phyloP scores from a whole-genome alignment of 495 filamentous ascomycete genomes.

The Aspergillus bridgeri region DNA sequence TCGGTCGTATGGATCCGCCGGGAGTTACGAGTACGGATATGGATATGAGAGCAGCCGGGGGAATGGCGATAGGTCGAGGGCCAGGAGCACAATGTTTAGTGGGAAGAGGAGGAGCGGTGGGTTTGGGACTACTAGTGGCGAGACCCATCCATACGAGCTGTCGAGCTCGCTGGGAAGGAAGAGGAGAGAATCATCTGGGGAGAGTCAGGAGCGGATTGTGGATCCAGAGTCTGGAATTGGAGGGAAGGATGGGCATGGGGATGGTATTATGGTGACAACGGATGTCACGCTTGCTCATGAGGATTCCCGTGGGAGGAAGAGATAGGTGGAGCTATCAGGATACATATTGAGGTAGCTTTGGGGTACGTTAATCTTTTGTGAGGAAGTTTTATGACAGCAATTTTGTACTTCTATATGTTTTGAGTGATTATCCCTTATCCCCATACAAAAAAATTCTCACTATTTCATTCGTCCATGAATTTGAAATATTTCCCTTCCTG shows the following conservation, averaged over 20 bases:
- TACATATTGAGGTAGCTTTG: too few relatives aligned
- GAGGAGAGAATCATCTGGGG: not conserved
- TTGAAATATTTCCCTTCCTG: too few relatives aligned
- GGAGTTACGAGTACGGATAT: not conserved
- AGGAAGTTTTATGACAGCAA: too few relatives aligned
- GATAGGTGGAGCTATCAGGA: not conserved
- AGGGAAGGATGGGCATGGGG: not conserved
- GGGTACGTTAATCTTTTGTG: too few relatives aligned
- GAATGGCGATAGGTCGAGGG: not conserved
- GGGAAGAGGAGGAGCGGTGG: not conserved
- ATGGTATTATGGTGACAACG: not conserved
- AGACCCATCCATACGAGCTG: not conserved
- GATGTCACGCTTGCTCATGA: not conserved
- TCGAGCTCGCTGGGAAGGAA: not conserved
- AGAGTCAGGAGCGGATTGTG: not conserved
- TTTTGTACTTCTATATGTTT: too few relatives aligned
- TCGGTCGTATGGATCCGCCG: not conserved
- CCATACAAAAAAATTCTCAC: too few relatives aligned
- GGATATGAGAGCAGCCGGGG: not conserved
- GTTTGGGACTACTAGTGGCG: not conserved
- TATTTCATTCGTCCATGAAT: too few relatives aligned
- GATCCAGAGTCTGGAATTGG: not conserved
- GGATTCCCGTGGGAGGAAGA: not conserved
- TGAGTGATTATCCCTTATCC: too few relatives aligned
- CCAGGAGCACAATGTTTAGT: not conserved